These are phyloP conservation scores for Neopestalotiopsis sp. DNA, from an alignment of 2,329 filamentous ascomycete species.

Conservation along the genomic window DNA sequence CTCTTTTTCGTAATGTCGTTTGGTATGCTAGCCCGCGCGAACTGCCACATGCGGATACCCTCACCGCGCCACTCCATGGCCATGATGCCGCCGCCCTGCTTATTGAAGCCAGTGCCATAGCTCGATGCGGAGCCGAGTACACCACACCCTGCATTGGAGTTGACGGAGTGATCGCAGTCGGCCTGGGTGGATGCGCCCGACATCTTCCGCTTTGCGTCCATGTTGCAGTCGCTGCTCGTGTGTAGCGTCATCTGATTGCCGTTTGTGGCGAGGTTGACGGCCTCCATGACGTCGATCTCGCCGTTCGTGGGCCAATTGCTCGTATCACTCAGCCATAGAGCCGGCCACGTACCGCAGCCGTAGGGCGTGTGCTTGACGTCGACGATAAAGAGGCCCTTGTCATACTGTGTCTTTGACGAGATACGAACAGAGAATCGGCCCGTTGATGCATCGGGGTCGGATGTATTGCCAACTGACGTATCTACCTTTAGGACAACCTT, in stretches of 20 bases:
- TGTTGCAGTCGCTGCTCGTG: slow-evolving; percentile 56
- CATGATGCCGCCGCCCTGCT: slow-evolving; percentile 60
- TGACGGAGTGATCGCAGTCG: slow-evolving; percentile 53
- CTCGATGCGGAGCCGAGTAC: slow-evolving; percentile 49
- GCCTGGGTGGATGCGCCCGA: slow-evolving; percentile 45
- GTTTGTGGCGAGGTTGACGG: slow-evolving; percentile 56
- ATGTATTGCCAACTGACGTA: slow-evolving; percentile 55
- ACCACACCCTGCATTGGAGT: slow-evolving; percentile 63
- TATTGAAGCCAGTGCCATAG: slow-evolving; percentile 59
- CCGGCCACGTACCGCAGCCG: slow-evolving; percentile 69
- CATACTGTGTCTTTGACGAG: slow-evolving; percentile 63
- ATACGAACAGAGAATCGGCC: slow-evolving; percentile 69
- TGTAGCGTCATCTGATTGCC: slow-evolving; percentile 68
- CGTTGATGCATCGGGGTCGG: slow-evolving; percentile 55
- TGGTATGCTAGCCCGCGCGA: slow-evolving; percentile 52
- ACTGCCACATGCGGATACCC: slow-evolving; percentile 70
- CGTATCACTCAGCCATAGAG: slow-evolving; percentile 68
- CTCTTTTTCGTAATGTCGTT: slow-evolving; percentile 51
- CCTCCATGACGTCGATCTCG: slow-evolving; percentile 69
- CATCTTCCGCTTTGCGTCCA: slow-evolving; percentile 59
- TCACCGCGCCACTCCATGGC: slow-evolving; percentile 65
- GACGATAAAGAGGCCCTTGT: slow-evolving; percentile 69
- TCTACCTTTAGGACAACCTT: slow-evolving; percentile 66
- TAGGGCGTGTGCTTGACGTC: slow-evolving; percentile 67
- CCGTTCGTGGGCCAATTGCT: slow-evolving; percentile 67